Percentiles rank a stretch among this genome's conserved stretches.
phyloP scores from a whole-genome alignment of 805 yeast genomes.

The Candida methanosorbosa region DNA sequence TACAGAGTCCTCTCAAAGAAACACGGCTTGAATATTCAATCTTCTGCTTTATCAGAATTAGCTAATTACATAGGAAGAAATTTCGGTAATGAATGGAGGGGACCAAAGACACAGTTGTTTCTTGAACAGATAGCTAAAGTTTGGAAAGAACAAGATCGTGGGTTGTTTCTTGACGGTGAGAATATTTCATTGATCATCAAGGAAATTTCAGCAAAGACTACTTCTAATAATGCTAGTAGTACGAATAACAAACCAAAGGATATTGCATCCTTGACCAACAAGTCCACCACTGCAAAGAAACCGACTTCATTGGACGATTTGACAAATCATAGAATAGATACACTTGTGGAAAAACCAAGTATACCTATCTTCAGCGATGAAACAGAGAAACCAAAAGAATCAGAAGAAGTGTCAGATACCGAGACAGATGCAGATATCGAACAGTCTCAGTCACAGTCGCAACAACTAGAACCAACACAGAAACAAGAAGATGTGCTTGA shows the following conservation, averaged over 20 bases:
- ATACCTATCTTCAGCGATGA: not conserved
- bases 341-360: not conserved
- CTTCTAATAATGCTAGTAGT: not conserved
- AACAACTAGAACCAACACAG: not conserved
- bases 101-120: slow-evolving; percentile 48
- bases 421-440: slow-evolving; percentile 8
- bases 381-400: not conserved
- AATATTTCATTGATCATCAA: slow-evolving; percentile 55
- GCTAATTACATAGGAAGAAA: slow-evolving; percentile 69
- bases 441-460: not conserved
- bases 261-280: too few relatives aligned
- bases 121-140: slow-evolving; percentile 70
- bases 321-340: not conserved
- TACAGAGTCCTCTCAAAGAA: slow-evolving; percentile 86
- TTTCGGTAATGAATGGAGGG: slow-evolving; percentile 85
- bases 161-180: slow-evolving; percentile 73
- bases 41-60: slow-evolving; percentile 67
- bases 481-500: too few relatives aligned
- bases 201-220: slow-evolving; percentile 31
- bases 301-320: slow-evolving; percentile 1
- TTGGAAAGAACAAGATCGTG: slow-evolving; percentile 89
- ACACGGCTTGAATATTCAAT: slow-evolving; percentile 82
- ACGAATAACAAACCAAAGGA: not conserved
- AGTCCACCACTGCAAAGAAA: not conserved
- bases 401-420: not conserved